These are phyloP conservation scores for Aegilops bicornis DNA, from an alignment of 176 grass and related monocot genomes.

Conservation along the genomic window DNA sequence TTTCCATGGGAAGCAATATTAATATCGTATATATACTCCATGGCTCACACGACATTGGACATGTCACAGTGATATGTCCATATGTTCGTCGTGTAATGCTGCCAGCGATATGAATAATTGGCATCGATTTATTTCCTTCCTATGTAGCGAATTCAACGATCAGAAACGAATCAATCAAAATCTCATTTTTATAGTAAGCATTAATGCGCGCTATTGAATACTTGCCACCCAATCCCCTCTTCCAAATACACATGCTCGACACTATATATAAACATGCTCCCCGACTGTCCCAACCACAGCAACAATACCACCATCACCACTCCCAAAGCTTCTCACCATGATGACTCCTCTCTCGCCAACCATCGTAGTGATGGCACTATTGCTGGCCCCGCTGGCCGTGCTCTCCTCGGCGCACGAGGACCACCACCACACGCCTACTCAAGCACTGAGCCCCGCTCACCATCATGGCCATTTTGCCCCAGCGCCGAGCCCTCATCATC, in stretches of 20 bases:
- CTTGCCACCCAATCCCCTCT: not conserved
- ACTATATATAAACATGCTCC: slow-evolving; percentile 16
- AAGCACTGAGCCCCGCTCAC: not conserved
- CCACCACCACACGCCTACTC: not conserved
- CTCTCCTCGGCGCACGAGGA: not conserved
- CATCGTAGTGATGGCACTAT: not conserved
- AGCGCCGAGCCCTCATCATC: too few relatives aligned
- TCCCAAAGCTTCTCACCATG: slow-evolving; percentile 16
- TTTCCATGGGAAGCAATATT: not conserved
- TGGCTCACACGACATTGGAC: not conserved
- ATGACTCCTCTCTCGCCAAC: not conserved
- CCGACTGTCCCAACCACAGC: not conserved
- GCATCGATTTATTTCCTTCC: not conserved
- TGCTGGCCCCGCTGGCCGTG: slow-evolving; percentile 7
- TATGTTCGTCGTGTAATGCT: not conserved
- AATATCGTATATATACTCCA: not conserved
- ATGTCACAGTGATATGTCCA: not conserved
- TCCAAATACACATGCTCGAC: not conserved
- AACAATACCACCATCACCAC: not conserved
- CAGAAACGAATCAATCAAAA: not conserved
- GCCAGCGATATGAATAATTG: not conserved
- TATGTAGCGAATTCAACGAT: not conserved
- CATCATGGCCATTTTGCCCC: too few relatives aligned
- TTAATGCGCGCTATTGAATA: not conserved
- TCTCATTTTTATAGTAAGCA: not conserved